These are phyloP conservation scores for Stellera chamaejasme DNA, from an alignment of 345 rosid species.

Conservation along the genomic window DNA sequence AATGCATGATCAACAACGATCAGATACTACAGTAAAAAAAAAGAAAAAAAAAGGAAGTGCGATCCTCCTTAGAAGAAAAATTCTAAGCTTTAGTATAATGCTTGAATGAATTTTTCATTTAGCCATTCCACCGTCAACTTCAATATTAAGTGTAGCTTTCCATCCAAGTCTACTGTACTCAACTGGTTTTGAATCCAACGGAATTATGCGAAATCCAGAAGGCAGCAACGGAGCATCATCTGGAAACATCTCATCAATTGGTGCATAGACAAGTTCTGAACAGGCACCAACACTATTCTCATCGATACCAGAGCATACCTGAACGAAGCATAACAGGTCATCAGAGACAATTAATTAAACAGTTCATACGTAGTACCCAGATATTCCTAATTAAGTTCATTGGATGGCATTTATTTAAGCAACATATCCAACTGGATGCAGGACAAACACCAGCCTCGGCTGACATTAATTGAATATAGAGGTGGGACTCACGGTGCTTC, in stretches of 20 bases:
- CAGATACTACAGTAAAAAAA: too few species aligned
- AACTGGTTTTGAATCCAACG: slow-evolving; percentile 85
- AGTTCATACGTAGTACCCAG: background rate
- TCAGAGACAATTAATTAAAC: background rate
- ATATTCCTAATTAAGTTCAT: background rate
- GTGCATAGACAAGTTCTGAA: slow-evolving; percentile 92
- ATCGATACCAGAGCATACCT: slow-evolving; percentile 94
- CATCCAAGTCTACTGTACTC: slow-evolving; percentile 1
- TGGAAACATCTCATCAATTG: slow-evolving; percentile 95
- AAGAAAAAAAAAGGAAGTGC: too few species aligned
- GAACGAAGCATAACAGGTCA: slow-evolving; percentile 10
- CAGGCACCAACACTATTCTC: slow-evolving; percentile 90
- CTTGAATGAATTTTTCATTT: too few species aligned
- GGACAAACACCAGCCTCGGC: too few species aligned
- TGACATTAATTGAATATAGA: too few species aligned
- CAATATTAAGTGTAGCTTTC: background rate
- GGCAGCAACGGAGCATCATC: slow-evolving; percentile 96
- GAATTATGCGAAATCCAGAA: slow-evolving; percentile 95
- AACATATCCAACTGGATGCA: too few species aligned
- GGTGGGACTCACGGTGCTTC: too few species aligned
- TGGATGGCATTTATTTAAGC: too few species aligned
- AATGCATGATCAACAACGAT: too few species aligned
- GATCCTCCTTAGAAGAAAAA: too few species aligned
- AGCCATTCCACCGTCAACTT: too few species aligned
- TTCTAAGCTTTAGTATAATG: too few species aligned